phyloP scores from a whole-genome alignment of 768 basidiomycete species.

The Cystobasidium onofrii region DNA sequence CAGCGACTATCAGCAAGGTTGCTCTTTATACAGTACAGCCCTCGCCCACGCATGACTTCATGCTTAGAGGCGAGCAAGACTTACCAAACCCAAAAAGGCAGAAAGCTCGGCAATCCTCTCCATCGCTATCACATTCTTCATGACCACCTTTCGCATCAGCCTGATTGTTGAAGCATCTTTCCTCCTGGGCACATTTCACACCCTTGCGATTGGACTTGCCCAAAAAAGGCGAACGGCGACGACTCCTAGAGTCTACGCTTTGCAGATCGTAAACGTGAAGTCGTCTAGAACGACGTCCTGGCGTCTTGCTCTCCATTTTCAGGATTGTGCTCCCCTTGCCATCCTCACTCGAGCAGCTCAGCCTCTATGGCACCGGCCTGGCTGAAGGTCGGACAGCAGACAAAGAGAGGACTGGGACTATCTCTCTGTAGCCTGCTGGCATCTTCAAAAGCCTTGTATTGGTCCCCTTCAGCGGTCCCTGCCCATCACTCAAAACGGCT shows the following conservation, averaged over 20 bases:
- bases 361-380: not conserved
- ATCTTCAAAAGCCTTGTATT: not conserved
- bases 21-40: too few species aligned
- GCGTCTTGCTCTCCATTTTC: not conserved
- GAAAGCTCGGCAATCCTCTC: not conserved
- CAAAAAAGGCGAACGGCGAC: not conserved
- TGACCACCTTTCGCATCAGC: not conserved
- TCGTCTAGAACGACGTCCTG: not conserved
- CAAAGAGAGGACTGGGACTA: not conserved
- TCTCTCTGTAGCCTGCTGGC: not conserved
- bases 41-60: too few species aligned
- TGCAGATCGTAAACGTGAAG: too few species aligned
- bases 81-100: not conserved
- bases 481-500: not conserved
- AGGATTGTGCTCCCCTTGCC: not conserved
- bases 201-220: not conserved
- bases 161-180: not conserved
- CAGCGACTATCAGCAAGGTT: too few species aligned
- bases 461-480: not conserved
- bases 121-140: not conserved
- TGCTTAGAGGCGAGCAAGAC: too few species aligned
- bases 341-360: not conserved
- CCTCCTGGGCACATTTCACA: not conserved
- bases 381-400: not conserved
- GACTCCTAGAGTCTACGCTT: not conserved